Percentiles rank a stretch among this genome's conserved stretches.
Evolutionary conservation across 2,329 filamentous ascomycete species (phyloP).

Genomic region (Zopfia rhizophila): DNA sequence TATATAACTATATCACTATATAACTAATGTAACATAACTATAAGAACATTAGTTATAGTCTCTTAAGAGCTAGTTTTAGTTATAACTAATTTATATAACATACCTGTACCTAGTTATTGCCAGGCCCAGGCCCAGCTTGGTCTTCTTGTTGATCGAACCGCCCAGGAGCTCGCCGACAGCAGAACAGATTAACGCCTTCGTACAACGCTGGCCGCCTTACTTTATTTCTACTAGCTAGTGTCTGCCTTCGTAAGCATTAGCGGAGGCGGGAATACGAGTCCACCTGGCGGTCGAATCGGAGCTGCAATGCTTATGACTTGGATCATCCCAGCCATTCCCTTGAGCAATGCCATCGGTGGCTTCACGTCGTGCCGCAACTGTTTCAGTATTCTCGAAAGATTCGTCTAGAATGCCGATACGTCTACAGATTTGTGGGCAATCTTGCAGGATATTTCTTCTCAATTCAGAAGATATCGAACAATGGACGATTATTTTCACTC

Average conservation of each 20-base stretch:
- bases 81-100: no score
- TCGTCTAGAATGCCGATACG: slow-evolving; percentile 12
- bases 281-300: slow-evolving; percentile 33
- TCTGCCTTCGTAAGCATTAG: slow-evolving; percentile 21
- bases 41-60: no score
- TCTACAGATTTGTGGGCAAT: slow-evolving; percentile 8
- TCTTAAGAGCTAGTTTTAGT: no score
- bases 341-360: slow-evolving; percentile 33
- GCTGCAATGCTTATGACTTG: slow-evolving; percentile 35
- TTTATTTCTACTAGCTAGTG: slow-evolving; percentile 28
- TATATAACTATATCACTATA: no score
- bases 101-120: no score
- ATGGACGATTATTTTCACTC: slow-evolving; percentile 23
- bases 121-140: no score
- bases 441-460: slow-evolving; percentile 4
- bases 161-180: slow-evolving; percentile 22
- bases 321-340: slow-evolving; percentile 28
- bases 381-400: slow-evolving; percentile 25
- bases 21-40: no score
- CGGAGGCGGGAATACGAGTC: slow-evolving; percentile 25
- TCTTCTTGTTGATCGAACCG: slow-evolving; percentile 8
- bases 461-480: background rate
- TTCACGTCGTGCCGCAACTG: slow-evolving; percentile 30
- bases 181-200: slow-evolving; percentile 28
- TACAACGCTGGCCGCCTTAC: slow-evolving; percentile 22